Conservation (phyloP, 306 rosid species). For the Malus sieversii region DNA sequence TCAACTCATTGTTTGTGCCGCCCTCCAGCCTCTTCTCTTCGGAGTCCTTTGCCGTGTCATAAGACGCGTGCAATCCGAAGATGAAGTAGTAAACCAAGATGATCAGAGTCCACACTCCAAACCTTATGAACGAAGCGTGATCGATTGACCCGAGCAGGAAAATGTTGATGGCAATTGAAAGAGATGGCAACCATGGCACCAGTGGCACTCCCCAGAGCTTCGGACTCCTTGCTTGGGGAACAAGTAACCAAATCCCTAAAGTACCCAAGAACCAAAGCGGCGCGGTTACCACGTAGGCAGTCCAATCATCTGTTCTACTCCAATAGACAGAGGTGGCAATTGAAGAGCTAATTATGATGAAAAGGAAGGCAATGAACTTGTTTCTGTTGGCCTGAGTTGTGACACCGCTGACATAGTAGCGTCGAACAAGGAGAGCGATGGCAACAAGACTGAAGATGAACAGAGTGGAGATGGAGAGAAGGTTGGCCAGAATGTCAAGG, state of each 20-base stretch:
- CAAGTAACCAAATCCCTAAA: conserved; percentile 27
- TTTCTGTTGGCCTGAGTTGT: conserved; percentile 24
- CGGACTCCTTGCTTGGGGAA: conserved; percentile 62
- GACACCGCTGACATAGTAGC: conserved; percentile 48
- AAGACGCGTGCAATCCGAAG: conserved; percentile 58
- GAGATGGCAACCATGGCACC: conserved; percentile 72
- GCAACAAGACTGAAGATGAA: conserved; percentile 79
- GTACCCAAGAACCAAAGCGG: conserved; percentile 61
- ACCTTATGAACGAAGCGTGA: conserved; percentile 41
- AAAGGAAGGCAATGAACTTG: conserved; percentile 36
- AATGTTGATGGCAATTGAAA: conserved; percentile 57
- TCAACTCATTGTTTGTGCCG: neutral
- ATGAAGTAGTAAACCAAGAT: conserved; percentile 43
- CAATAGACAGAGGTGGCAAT: conserved; percentile 32
- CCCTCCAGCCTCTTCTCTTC: neutral
- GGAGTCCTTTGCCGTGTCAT: conserved; percentile 41
- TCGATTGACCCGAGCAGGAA: conserved; percentile 83
- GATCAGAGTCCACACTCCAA: conserved; percentile 42
- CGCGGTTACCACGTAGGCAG: conserved; percentile 30
- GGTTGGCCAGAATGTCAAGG: conserved; percentile 41
- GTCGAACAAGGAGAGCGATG: conserved; percentile 53
- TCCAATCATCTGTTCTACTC: conserved; percentile 29
- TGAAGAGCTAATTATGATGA: conserved; percentile 41
- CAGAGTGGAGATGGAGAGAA: conserved; percentile 69
- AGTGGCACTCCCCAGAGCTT: conserved; percentile 72